Conservation (phyloP, 1,284 basidiomycete genomes). For the Melampsora larici-populina region DNA sequence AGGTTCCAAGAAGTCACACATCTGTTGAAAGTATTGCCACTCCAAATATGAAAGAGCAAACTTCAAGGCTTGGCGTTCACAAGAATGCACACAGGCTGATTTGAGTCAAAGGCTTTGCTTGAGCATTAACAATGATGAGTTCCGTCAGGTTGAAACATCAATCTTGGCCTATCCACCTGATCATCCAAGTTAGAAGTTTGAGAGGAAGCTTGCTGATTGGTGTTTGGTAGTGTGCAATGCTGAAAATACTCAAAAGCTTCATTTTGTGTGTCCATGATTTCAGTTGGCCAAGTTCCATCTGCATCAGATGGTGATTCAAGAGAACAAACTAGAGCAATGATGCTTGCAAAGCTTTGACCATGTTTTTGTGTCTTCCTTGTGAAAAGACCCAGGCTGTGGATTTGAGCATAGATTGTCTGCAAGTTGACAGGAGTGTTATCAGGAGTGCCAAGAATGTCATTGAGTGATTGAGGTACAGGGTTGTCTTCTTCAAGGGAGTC, state of each 20-base stretch:
- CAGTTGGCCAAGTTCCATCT: too few species aligned
- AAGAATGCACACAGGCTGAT: too few species aligned
- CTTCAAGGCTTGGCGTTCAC: too few species aligned
- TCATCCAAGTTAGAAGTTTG: too few species aligned
- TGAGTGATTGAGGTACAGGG: neutral
- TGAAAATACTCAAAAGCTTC: neutral
- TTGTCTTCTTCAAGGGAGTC: neutral
- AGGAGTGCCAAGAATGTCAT: neutral
- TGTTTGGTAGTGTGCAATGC: neutral
- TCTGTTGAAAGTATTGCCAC: neutral
- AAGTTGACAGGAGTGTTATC: conserved; percentile 6
- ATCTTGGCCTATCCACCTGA: neutral
- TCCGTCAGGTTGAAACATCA: too few species aligned
- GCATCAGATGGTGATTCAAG: neutral
- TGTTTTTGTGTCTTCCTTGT: neutral
- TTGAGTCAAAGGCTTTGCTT: too few species aligned
- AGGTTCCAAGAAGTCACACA: neutral
- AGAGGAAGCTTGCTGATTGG: too few species aligned
- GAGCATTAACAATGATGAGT: too few species aligned
- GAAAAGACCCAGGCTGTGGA: neutral
- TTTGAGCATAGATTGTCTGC: neutral
- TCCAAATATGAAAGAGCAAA: too few species aligned
- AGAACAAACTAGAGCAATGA: neutral
- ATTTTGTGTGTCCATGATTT: too few species aligned
- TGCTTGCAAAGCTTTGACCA: neutral